Conservation (phyloP, 768 basidiomycete species). For the Pholiota microspora region DNA sequence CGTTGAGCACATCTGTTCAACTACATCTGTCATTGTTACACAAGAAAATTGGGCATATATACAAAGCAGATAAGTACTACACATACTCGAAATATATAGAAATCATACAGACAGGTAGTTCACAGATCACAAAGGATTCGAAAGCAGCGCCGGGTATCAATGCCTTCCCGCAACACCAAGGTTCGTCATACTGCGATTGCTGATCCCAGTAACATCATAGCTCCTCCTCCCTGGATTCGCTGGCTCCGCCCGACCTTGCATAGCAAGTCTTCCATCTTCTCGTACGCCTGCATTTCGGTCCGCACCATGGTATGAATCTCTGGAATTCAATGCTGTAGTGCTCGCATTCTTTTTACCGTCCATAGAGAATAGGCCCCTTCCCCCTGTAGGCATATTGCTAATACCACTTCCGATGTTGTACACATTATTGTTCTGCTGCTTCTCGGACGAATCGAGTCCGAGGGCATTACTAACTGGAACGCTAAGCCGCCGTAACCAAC, state of each 20-base stretch:
- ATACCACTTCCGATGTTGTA: constrained; percentile 28
- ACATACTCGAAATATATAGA: not conserved
- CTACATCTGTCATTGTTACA: too few species aligned
- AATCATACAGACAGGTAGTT: not conserved
- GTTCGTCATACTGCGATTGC: constrained; percentile 53
- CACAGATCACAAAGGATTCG: not conserved
- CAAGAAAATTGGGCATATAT: too few species aligned
- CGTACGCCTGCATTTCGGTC: constrained; percentile 21
- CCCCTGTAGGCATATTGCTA: constrained; percentile 20
- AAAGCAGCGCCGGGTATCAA: constrained; percentile 12
- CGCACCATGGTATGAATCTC: constrained; percentile 3
- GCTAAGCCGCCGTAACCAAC: constrained; percentile 77
- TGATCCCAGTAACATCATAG: constrained; percentile 38
- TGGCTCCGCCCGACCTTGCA: constrained; percentile 40
- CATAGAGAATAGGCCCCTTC: constrained; percentile 34
- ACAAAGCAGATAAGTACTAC: not conserved
- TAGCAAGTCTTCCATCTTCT: constrained; percentile 48
- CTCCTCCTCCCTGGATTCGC: constrained; percentile 30
- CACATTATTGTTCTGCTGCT: constrained; percentile 29
- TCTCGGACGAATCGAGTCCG: constrained; percentile 50
- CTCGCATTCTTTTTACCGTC: constrained; percentile 53
- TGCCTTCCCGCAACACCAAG: constrained; percentile 37
- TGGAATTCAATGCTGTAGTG: constrained; percentile 32
- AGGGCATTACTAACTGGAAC: constrained; percentile 69
- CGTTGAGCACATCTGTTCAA: too few species aligned